Base-by-base conservation (phyloP, 176 grass and related monocot genomes). In the Saccharum officinarum region DNA sequence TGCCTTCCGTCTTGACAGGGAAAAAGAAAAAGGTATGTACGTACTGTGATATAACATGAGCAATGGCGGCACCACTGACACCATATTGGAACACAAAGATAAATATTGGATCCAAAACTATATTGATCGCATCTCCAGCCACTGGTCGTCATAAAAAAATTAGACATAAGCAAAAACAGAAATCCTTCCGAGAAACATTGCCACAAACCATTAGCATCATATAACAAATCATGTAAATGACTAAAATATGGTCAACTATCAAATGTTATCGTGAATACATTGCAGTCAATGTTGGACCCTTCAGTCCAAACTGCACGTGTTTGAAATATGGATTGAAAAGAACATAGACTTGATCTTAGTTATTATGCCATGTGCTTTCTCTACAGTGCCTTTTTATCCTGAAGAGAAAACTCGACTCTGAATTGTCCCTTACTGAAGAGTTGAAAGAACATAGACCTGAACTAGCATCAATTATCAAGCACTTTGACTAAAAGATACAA, bases 31-130 rank as follows among this genome's bases (percentile, higher is more conserved):
- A 57, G n/a, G 3, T 71, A 83, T 70, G 10, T 82, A 87, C 95
- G 46, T 92, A 98, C 95, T 98, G 95, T 93, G 95, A 98, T 88
- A 95, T 84, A 86, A 98, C 95, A 98, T 98, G 95, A 81, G 95
- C 89, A 85, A 98, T 90, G 47, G 95, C 95, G n/a, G 92, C 95
- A 69, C 95, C 95, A 76, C 87, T 79, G 61, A 95, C 92, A 86
- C 95, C 95, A 87, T 93, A 87, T 4, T 85, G 84, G 86, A 98
- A 93, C 54, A 90, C 45, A 90, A 98, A 98, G 47, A 98, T 98
- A 92, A 98, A 92, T 84, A 98, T 89, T 36, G 95, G 92, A 42
- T 98, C 95, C 86, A 98, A 91, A 76, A 95, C 77, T 47, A 98
- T 92, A 78, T 98, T 98, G 28, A 83, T 91, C 73, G 81, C 77